Percentiles rank a stretch among this genome's conserved stretches.
Evolutionary conservation across 1,139 yeast species (phyloP).

Genomic region (Saccharomyces hybrid): DNA sequence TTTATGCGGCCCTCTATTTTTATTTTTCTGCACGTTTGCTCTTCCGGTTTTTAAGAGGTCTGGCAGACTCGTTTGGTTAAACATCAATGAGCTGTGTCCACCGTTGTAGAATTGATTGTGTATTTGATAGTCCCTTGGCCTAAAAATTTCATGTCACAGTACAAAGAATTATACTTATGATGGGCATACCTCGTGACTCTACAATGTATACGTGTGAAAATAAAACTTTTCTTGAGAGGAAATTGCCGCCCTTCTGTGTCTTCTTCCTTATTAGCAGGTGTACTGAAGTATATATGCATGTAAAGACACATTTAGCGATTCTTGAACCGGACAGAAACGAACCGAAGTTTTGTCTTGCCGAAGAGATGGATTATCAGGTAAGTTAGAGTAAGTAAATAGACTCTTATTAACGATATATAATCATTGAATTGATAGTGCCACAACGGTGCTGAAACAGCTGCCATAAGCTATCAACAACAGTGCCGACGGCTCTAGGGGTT

Average conservation of each 20-base stretch:
- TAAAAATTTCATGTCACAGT: too few species aligned
- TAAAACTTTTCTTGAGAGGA: background rate
- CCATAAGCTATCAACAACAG: background rate
- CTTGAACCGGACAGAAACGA: constrained; percentile 7
- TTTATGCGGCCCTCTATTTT: background rate
- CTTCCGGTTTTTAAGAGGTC: background rate
- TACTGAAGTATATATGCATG: background rate
- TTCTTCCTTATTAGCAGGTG: background rate
- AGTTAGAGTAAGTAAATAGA: constrained; percentile 6
- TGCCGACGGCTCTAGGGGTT: background rate
- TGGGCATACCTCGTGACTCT: background rate
- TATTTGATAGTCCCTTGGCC: background rate
- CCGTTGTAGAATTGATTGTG: background rate
- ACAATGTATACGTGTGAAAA: background rate
- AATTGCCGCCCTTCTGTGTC: background rate
- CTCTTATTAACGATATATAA: constrained; percentile 9
- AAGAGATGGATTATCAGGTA: constrained; percentile 8
- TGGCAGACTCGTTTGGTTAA: background rate
- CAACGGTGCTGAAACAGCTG: background rate
- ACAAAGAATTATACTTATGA: background rate
- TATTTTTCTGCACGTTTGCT: background rate
- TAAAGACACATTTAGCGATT: background rate
- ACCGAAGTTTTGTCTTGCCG: constrained; percentile 11
- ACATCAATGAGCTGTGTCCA: background rate
- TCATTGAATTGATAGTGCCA: constrained; percentile 4